Evolutionary conservation across 129 eudicot species (phyloP).

Genomic region (Saussurea involucrata): DNA sequence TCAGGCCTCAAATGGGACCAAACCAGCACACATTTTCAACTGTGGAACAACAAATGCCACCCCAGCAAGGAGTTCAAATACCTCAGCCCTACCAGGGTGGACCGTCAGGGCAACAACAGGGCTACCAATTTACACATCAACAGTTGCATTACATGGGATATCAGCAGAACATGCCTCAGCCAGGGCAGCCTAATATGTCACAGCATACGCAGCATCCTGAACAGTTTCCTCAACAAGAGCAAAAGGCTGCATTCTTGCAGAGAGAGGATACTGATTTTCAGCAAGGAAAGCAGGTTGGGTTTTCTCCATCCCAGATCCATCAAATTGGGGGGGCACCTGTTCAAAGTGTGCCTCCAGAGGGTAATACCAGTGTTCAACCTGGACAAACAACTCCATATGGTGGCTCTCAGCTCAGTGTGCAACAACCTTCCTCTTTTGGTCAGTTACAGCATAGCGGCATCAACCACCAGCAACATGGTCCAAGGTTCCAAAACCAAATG

Average conservation of each 20-base stretch:
- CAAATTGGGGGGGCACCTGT: conserved; percentile 37
- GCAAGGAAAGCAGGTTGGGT: conserved; percentile 45
- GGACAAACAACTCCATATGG: conserved; percentile 45
- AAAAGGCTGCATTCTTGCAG: conserved; percentile 36
- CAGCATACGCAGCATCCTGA: conserved; percentile 46
- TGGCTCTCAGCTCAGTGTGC: conserved; percentile 46
- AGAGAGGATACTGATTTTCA: conserved; percentile 47
- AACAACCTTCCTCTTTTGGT: conserved; percentile 41
- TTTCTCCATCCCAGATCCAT: conserved; percentile 41
- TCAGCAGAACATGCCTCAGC: conserved; percentile 59
- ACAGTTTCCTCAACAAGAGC: conserved; percentile 49
- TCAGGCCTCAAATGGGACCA: conserved; percentile 42
- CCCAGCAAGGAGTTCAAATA: conserved; percentile 35
- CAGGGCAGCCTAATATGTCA: conserved; percentile 43
- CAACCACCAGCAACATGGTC: conserved; percentile 59
- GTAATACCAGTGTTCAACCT: conserved; percentile 40
- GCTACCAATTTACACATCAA: conserved; percentile 34
- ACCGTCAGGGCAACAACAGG: conserved; percentile 45
- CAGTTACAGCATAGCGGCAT: conserved; percentile 40
- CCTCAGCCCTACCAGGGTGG: conserved; percentile 47
- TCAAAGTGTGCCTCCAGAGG: conserved; percentile 44
- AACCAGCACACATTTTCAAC: conserved; percentile 30
- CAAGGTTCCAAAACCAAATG: conserved; percentile 58
- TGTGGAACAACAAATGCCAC: conserved; percentile 41
- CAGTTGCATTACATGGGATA: conserved; percentile 51